Evolutionary conservation across 73 alveolate genomes (phyloP).

Genomic region (Uronychia binucleata): DNA sequence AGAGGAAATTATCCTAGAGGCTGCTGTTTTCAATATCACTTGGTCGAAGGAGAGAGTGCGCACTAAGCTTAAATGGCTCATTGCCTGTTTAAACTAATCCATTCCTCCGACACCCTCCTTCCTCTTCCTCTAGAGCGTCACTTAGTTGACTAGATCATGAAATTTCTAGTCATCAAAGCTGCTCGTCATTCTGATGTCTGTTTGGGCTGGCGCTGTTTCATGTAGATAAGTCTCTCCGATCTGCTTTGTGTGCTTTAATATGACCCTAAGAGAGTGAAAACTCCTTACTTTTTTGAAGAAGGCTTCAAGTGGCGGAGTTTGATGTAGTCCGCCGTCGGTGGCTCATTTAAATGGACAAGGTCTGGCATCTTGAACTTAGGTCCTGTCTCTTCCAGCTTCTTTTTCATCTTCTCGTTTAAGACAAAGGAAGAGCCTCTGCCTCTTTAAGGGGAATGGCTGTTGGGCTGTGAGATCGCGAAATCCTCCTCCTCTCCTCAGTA

Average conservation of each 20-base stretch:
- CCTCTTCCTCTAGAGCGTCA: background rate
- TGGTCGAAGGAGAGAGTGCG: background rate
- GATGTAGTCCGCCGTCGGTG: background rate
- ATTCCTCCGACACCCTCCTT: background rate
- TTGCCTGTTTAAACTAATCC: background rate
- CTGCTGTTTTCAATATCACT: background rate
- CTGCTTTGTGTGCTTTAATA: background rate
- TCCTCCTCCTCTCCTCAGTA: background rate
- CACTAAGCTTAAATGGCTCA: background rate
- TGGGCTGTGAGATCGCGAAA: background rate
- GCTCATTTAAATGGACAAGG: background rate
- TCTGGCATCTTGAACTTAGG: background rate
- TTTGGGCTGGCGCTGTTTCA: background rate
- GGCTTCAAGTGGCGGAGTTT: background rate
- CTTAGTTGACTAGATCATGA: background rate
- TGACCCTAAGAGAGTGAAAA: background rate
- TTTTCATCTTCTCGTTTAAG: background rate
- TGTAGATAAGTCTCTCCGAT: background rate
- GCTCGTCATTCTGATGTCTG: background rate
- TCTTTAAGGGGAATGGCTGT: background rate
- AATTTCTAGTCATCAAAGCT: background rate
- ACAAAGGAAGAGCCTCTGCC: background rate
- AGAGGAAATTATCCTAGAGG: background rate
- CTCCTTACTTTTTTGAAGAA: background rate
- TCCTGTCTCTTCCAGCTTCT: background rate